These are phyloP conservation scores for Theileria luwenshuni DNA, from an alignment of 169 alveolate genomes.

Conservation along the genomic window DNA sequence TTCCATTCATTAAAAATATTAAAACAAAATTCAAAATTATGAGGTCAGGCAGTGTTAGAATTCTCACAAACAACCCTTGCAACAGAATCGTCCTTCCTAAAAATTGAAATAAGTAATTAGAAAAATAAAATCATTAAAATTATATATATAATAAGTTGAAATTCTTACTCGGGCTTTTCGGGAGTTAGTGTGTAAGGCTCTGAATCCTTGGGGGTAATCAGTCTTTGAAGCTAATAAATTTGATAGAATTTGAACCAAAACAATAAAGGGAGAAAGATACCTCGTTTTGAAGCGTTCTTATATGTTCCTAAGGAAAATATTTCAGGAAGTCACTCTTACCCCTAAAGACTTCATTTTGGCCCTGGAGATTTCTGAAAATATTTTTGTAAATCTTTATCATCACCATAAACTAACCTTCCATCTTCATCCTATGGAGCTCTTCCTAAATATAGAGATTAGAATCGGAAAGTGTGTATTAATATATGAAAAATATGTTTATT, in stretches of 20 bases:
- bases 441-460: conserved; percentile 24
- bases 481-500: neutral
- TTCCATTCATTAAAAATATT: conserved; percentile 17
- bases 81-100: conserved; percentile 13
- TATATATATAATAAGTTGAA: neutral
- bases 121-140: no score
- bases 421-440: conserved; percentile 58
- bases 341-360: neutral
- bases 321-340: conserved; percentile 1
- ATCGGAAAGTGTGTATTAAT: no score
- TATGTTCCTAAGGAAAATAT: neutral
- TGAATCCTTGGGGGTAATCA: conserved; percentile 9
- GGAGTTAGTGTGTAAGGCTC: neutral
- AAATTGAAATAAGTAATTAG: no score
- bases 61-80: conserved; percentile 6
- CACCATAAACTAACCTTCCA: conserved; percentile 16
- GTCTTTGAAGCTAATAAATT: conserved; percentile 2
- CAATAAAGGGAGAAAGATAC: neutral
- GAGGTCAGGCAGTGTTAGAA: conserved; percentile 10
- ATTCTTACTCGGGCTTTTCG: neutral
- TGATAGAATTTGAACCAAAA: neutral
- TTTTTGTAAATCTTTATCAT: neutral
- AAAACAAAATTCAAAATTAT: neutral
- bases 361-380: conserved; percentile 1
- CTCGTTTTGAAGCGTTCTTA: conserved; percentile 9